These are phyloP conservation scores for Aphanomyces stellatus DNA, from an alignment of 352 stramenopile species.

Conservation along the genomic window DNA sequence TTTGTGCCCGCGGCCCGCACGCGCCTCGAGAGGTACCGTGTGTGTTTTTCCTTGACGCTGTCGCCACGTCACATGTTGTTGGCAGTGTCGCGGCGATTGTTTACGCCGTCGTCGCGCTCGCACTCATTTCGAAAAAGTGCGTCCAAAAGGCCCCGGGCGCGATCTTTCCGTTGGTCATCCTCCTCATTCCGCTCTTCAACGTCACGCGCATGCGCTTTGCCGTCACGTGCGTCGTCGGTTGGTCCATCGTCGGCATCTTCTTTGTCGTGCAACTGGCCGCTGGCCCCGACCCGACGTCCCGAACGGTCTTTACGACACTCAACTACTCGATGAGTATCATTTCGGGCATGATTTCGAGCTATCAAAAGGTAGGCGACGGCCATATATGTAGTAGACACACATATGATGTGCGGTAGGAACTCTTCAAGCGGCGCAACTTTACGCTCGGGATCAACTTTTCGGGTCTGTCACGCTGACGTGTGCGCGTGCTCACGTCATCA, in stretches of 20 bases:
- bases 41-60: background rate
- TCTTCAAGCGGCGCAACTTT: constrained; percentile 66
- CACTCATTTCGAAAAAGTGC: constrained; percentile 73
- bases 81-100: constrained; percentile 42
- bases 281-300: constrained; percentile 7
- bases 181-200: constrained; percentile 70
- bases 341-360: constrained; percentile 70
- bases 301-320: constrained; percentile 49
- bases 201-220: constrained; percentile 74
- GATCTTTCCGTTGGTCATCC: constrained; percentile 61
- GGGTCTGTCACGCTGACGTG: background rate
- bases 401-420: too few relatives aligned
- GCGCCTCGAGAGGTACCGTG: constrained; percentile 33
- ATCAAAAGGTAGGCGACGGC: constrained; percentile 26
- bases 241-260: constrained; percentile 52
- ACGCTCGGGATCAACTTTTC: constrained; percentile 58
- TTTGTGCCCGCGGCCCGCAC: constrained; percentile 37
- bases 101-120: constrained; percentile 43
- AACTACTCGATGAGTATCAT: constrained; percentile 80
- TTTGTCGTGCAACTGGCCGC: constrained; percentile 11
- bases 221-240: constrained; percentile 58
- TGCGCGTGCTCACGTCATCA: background rate
- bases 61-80: background rate
- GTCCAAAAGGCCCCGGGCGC: constrained; percentile 55
- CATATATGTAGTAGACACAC: too few relatives aligned